Conservation (phyloP, 129 eudicot species). For the Artemisia argyi region DNA sequence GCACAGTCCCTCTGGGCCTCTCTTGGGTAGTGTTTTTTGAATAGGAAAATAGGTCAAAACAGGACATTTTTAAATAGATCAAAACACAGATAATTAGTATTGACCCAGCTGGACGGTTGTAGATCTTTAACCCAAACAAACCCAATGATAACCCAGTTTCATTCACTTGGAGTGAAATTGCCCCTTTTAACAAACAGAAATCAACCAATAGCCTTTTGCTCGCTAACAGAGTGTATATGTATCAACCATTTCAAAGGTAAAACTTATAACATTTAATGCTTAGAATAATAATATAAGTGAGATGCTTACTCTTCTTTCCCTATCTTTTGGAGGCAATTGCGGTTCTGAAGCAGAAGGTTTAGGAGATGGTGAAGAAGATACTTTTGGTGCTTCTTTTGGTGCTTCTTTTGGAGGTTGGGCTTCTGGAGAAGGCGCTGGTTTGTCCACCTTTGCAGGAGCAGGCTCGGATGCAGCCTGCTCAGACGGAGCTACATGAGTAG, state of each 20-base stretch:
- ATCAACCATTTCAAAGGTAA: no score
- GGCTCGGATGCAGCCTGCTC: constrained; percentile 43
- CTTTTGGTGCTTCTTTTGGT: constrained; percentile 44
- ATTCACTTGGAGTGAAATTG: no score
- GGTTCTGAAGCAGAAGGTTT: constrained; percentile 58
- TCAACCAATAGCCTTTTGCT: constrained; percentile 2
- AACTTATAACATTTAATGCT: no score
- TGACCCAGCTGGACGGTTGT: no score
- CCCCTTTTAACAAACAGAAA: background rate
- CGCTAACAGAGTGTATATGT: background rate
- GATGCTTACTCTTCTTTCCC: constrained; percentile 64
- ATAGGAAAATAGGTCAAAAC: no score
- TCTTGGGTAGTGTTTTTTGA: background rate
- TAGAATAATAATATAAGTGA: background rate
- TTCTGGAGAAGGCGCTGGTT: constrained; percentile 39
- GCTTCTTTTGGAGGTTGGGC: constrained; percentile 29
- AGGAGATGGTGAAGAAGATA: constrained; percentile 39
- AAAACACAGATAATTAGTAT: no score
- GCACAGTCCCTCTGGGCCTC: background rate
- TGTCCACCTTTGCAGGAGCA: constrained; percentile 43
- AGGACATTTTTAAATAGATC: no score
- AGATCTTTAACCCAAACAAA: no score
- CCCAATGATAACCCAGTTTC: no score
- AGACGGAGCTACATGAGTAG: constrained; percentile 63
- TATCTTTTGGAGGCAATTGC: constrained; percentile 64